Conservation (phyloP, 441 rosid genomes). For the Erodium trifolium region DNA sequence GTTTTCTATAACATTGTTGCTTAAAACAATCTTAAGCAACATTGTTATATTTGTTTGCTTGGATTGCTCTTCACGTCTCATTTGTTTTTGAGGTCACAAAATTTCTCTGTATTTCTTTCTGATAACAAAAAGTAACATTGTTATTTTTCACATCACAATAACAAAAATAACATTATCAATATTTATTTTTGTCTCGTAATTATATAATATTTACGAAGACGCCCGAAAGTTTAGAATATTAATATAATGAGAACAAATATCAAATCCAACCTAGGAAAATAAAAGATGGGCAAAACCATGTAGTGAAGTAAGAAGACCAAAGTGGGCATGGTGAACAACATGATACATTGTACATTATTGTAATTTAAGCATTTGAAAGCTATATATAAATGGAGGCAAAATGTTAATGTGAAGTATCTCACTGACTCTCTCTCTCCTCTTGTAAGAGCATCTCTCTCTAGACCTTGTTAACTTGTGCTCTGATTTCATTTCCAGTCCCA, state of each 20-base stretch:
- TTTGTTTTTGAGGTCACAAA: too few relatives aligned
- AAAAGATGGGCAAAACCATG: background rate
- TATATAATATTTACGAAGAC: background rate
- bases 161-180: too few relatives aligned
- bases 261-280: background rate
- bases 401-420: background rate
- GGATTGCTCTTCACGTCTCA: too few relatives aligned
- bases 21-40: background rate
- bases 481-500: background rate
- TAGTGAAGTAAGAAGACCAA: background rate
- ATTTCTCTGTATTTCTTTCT: too few relatives aligned
- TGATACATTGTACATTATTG: background rate
- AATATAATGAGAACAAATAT: background rate
- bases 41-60: too few relatives aligned
- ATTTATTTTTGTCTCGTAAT: background rate
- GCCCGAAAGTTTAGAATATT: background rate
- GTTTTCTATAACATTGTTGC: background rate
- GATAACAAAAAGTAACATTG: background rate
- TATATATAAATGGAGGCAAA: conserved; percentile 4
- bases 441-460: too few relatives aligned
- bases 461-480: background rate
- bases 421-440: background rate
- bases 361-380: background rate
- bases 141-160: too few relatives aligned
- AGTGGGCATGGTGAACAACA: background rate